Evolutionary conservation across 2,329 filamentous ascomycete genomes (phyloP), one percentile per base, ranked within the genome.

Genomic region (Monosporascus sp.): DNA sequence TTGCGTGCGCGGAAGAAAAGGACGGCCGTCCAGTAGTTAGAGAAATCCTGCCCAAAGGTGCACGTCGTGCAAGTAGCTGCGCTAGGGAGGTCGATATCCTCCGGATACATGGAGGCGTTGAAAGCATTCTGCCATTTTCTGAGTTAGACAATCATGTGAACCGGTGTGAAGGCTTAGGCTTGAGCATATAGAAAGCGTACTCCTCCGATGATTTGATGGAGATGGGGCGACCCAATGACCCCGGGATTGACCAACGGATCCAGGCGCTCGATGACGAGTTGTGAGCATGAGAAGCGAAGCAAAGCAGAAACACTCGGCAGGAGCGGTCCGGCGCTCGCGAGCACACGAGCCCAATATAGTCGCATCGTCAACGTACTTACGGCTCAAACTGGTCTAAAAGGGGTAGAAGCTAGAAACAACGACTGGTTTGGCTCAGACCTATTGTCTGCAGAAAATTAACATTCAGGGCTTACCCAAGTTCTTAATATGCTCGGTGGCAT

Each of bases 11-110:
- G 62, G 61, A 72, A 73, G 63, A 71, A 73, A 49, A 74, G 46
- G 41, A 71, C 70, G 9, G 70, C 70, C 1, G 71, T 73, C 71
- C 70, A 73, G 65, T 73, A 73, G 60, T 75, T 73, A 54, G 65
- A 70, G 53, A 71, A 66, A 54, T 74, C 72, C 27, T 75, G 69
- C n/a, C 65, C 66, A 48, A 73, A 72, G n/a, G 68, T 69, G 60
- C 72, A 76, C 1, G 65, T 73, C 1, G 73, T 76, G 65, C 73
- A 76, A 11, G 67, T 71, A 3, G 72, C 65, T 7, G 55, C 15
- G 36, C 60, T 54, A 17, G 65, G 63, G 35, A 70, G 62, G 45
- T 70, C 67, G 5, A 64, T 50, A 6, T 9, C 55, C 35, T 52
- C 47, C 3, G 62, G 62, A 36, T 50, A 48, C 65, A 70, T 70